Conservation (phyloP, 2,329 filamentous ascomycete species). For the Raffaelea ambrosiae region DNA sequence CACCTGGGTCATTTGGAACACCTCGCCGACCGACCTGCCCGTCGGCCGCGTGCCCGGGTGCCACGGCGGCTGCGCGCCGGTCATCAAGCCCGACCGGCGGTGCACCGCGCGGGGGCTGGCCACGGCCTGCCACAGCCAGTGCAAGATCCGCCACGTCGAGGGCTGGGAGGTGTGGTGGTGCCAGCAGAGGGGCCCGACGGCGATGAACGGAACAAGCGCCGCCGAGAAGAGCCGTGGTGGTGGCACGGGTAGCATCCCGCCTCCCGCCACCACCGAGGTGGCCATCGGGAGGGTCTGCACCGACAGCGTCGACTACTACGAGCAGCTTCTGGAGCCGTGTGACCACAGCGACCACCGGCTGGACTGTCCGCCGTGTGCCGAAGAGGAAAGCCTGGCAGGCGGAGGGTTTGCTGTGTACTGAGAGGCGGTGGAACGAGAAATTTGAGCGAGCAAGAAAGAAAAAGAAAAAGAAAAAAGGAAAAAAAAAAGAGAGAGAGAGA, state of each 20-base stretch:
- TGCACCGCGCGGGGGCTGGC: slow-evolving; percentile 1
- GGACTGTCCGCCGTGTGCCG: slow-evolving; percentile 5
- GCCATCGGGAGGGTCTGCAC: slow-evolving; percentile 5
- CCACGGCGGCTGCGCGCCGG: slow-evolving; percentile 2
- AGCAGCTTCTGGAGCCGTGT: slow-evolving; percentile 9
- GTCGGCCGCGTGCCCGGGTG: slow-evolving; percentile 1
- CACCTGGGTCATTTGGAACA: slow-evolving; percentile 6
- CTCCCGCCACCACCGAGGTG: not conserved
- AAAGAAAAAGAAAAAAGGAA: not conserved
- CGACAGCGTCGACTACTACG: slow-evolving; percentile 5
- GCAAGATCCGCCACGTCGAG: slow-evolving; percentile 8
- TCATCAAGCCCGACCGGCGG: slow-evolving; percentile 3
- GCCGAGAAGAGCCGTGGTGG: no score
- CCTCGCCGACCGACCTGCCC: slow-evolving; percentile 7
- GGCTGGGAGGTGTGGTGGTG: slow-evolving; percentile 6
- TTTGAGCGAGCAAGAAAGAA: not conserved
- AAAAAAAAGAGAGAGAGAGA: not conserved
- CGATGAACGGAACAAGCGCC: no score
- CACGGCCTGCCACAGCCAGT: slow-evolving; percentile 8
- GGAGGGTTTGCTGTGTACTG: no score
- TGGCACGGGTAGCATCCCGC: no score
- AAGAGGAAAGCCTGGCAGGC: no score
- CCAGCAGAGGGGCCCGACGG: slow-evolving; percentile 1
- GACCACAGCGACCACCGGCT: slow-evolving; percentile 3
- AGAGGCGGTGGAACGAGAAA: no score